These are phyloP conservation scores for Pulveroboletus ravenelii DNA, from an alignment of 768 basidiomycete genomes.

Conservation along the genomic window DNA sequence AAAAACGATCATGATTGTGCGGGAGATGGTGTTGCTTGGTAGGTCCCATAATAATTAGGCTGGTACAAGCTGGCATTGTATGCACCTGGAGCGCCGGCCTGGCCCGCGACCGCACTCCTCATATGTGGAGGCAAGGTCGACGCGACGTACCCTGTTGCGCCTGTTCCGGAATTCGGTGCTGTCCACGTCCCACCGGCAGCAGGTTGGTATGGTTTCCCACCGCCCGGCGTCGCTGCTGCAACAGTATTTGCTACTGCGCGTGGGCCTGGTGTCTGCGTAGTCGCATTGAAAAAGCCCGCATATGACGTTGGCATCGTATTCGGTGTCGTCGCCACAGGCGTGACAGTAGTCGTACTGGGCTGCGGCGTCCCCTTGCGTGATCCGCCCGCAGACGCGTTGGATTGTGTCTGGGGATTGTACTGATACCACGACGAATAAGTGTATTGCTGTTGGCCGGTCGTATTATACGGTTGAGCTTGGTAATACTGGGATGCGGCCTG, in stretches of 20 bases:
- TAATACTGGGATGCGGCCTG: slow-evolving; percentile 34
- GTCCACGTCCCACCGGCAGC: slow-evolving; percentile 23
- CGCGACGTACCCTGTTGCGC: slow-evolving; percentile 24
- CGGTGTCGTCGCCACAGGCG: slow-evolving; percentile 23
- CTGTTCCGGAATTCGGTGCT: slow-evolving; percentile 21
- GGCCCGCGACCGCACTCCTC: slow-evolving; percentile 26
- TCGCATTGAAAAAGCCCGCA: slow-evolving; percentile 37
- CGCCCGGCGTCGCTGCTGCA: slow-evolving; percentile 22
- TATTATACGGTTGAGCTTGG: slow-evolving; percentile 32
- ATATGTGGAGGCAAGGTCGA: slow-evolving; percentile 43
- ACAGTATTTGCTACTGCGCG: slow-evolving; percentile 58
- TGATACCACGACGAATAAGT: slow-evolving; percentile 42
- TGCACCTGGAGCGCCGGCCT: slow-evolving; percentile 14
- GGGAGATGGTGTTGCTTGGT: slow-evolving; percentile 29
- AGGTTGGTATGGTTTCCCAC: slow-evolving; percentile 31
- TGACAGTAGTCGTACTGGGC: slow-evolving; percentile 27
- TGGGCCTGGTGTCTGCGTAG: slow-evolving; percentile 32
- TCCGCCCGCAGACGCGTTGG: slow-evolving; percentile 20
- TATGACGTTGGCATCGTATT: slow-evolving; percentile 34
- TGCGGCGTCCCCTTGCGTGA: slow-evolving; percentile 45
- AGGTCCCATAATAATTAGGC: slow-evolving; percentile 31
- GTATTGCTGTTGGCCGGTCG: slow-evolving; percentile 38
- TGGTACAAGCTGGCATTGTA: slow-evolving; percentile 24
- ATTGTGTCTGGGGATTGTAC: slow-evolving; percentile 34
- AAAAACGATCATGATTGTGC: slow-evolving; percentile 23